Conservation (phyloP, 73 alveolate genomes). For the Uronychia binucleata region DNA sequence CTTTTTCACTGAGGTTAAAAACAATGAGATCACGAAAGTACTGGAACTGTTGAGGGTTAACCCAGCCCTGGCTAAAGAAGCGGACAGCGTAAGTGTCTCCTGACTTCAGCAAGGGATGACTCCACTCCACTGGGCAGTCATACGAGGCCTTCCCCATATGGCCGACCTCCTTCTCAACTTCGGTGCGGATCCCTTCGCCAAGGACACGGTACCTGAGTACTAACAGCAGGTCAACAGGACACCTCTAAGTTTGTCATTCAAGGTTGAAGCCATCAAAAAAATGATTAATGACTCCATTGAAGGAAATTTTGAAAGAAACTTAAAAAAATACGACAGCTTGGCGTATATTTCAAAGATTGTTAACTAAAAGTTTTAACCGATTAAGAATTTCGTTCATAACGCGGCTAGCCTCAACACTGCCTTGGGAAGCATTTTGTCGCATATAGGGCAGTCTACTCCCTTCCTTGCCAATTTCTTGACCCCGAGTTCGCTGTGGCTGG, state of each 20-base stretch:
- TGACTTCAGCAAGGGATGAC: not conserved
- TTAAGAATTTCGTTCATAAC: too few species aligned
- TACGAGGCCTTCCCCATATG: not conserved
- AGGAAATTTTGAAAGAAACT: not conserved
- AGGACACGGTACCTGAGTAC: not conserved
- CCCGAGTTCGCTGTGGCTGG: too few species aligned
- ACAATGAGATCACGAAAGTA: not conserved
- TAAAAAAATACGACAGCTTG: not conserved
- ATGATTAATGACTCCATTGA: not conserved
- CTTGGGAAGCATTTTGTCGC: too few species aligned
- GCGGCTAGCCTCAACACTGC: too few species aligned
- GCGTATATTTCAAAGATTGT: not conserved
- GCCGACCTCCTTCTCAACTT: not conserved
- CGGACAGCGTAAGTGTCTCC: not conserved
- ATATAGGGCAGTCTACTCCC: too few species aligned
- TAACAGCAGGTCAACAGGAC: too few species aligned
- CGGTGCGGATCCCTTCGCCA: not conserved
- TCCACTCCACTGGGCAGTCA: not conserved
- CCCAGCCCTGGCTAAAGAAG: not conserved
- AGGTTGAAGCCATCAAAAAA: not conserved
- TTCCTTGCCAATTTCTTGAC: too few species aligned
- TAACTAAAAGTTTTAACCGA: too few species aligned
- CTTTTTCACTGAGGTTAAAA: not conserved
- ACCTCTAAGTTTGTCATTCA: too few species aligned
- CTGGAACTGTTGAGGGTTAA: not conserved